Evolutionary conservation across 768 basidiomycete species (phyloP).

Genomic region (Mycena sanguinolenta): DNA sequence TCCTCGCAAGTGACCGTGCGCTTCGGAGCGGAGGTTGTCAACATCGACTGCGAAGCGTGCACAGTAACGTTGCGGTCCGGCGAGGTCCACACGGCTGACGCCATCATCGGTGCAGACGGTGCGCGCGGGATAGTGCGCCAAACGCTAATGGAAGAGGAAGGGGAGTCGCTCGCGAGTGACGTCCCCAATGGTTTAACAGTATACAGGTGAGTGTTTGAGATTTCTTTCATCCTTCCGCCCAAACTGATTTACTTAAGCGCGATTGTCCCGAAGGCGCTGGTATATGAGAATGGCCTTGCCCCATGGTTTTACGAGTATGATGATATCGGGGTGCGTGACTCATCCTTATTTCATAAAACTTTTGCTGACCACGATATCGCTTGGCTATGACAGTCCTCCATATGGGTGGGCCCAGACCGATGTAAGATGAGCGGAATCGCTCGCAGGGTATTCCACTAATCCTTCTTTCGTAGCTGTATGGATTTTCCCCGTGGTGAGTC

Average conservation of each 20-base stretch:
- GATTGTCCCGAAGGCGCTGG: background rate
- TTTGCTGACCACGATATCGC: background rate
- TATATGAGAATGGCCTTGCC: background rate
- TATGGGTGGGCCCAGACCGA: background rate
- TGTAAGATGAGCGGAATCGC: background rate
- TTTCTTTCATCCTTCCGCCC: no score
- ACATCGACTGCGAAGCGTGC: background rate
- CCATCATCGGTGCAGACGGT: background rate
- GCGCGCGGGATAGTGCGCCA: background rate
- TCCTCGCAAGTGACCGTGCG: no score
- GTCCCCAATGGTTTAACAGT: background rate
- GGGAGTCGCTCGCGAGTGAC: background rate
- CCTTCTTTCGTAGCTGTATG: background rate
- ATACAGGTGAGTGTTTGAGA: background rate
- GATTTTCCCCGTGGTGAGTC: constrained; percentile 4
- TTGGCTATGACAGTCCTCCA: background rate
- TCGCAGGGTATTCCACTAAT: background rate
- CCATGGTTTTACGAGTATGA: background rate
- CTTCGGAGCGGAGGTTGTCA: background rate
- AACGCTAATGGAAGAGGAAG: background rate
- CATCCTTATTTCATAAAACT: background rate
- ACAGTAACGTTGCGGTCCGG: background rate
- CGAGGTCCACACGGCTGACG: background rate
- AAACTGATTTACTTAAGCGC: background rate
- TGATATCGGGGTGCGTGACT: background rate